phyloP scores from a whole-genome alignment of 495 filamentous ascomycete species.

The Penicillium turbatum region DNA sequence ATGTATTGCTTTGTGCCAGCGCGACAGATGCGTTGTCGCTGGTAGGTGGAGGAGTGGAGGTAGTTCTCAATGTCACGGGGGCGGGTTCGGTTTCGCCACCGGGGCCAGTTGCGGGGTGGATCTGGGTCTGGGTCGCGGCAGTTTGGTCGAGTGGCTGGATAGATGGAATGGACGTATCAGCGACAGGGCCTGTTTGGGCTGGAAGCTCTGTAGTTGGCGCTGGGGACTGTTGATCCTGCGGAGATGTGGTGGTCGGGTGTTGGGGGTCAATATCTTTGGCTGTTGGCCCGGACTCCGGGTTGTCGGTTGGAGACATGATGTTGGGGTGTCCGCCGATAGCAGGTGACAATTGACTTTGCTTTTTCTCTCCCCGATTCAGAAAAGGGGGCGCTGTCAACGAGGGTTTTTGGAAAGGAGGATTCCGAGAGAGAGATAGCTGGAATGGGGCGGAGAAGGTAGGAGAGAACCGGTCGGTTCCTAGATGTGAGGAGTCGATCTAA shows the following conservation, averaged over 20 bases:
- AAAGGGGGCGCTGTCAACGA: constrained; percentile 10
- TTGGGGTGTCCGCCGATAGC: constrained; percentile 8
- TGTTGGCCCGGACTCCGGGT: constrained; percentile 20
- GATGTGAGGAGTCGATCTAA: constrained; percentile 27
- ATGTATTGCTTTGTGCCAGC: constrained; percentile 13
- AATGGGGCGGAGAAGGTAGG: constrained; percentile 1
- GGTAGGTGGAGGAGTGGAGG: constrained; percentile 1
- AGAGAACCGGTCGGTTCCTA: constrained; percentile 10
- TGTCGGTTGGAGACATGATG: constrained; percentile 29
- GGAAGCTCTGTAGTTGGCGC: constrained; percentile 12
- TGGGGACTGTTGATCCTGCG: constrained; percentile 21
- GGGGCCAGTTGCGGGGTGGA: constrained; percentile 20
- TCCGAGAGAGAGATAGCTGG: not conserved
- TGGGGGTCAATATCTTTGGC: constrained; percentile 18
- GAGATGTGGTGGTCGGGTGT: constrained; percentile 20
- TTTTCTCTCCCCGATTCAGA: not conserved
- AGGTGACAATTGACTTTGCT: constrained; percentile 14
- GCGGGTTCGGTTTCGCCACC: constrained; percentile 25
- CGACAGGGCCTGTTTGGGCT: constrained; percentile 9
- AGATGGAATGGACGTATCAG: constrained; percentile 10
- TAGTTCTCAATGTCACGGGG: constrained; percentile 21
- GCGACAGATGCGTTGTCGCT: constrained; percentile 17
- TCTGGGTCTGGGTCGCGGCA: constrained; percentile 14
- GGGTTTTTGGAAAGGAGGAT: not conserved
- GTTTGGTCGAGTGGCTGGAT: constrained; percentile 13